Base-by-base conservation (phyloP, 2,329 filamentous ascomycete species). In the Penicillium rolfsii region DNA sequence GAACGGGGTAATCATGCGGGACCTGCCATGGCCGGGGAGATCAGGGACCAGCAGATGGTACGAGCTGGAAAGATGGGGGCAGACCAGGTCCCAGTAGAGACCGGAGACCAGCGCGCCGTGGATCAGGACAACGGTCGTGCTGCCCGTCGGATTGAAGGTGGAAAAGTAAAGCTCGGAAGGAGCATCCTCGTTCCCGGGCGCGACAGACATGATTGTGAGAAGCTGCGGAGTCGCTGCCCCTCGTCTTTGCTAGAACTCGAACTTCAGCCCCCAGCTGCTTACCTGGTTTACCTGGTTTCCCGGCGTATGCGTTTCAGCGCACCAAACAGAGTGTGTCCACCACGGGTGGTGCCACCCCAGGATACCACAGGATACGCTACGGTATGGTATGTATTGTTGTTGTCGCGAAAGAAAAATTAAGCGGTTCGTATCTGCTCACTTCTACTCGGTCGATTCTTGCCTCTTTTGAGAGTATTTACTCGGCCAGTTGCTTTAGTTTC, bases 1-100 rank as follows among this genome's bases (percentile, higher is more conserved):
- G 40, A 64, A 66, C 0, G 60, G 64, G 8, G 43, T 24, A n/a
- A 45, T 53, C 12, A 55, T 26, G 28, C 46, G 14, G 4, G 64
- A 66, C 12, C 58, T 52, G 45, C 64, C 64, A 60, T 66, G 64
- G 8, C 57, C 53, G n/a, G 64, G 62, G 8, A 66, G 62, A 36
- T 66, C 64, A 14, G 64, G 64, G 14, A 61, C 36, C 12, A 66
- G 59, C 12, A 66, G 46, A n/a, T 66, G 60, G 55, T 63, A 66
- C 28, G 43, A 38, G 43, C 58, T 50, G 4, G 40, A 43, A 22
- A 66, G 55, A 14, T 53, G 43, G 33, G 55, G 53, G 24, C 62
- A 43, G 5, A 64, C 58, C 0, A 64, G 36, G 16, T 63, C 52
- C 62, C 60, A 66, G 53, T 64, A 61, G 24, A 48, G 26, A 16